phyloP scores from a whole-genome alignment of 148 eudicot genomes.

The Chenopodium formosanum region DNA sequence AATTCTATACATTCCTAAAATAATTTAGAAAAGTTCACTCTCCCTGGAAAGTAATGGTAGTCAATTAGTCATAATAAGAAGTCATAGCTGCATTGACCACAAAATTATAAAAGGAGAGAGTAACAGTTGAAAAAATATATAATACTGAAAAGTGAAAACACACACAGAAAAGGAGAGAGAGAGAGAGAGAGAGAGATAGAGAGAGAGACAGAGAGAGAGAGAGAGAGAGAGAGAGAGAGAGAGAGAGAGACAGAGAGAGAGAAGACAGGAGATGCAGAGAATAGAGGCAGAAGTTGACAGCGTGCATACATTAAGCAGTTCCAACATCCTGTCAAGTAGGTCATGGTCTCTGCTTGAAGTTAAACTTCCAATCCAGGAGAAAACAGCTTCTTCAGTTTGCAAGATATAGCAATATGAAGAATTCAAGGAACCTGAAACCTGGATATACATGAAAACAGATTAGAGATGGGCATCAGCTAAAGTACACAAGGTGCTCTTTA shows the following conservation, averaged over 20 bases:
- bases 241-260: background rate
- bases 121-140: too few species aligned
- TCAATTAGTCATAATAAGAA: too few species aligned
- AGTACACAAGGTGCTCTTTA: background rate
- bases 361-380: slow-evolving; percentile 52
- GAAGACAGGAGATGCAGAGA: background rate
- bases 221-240: background rate
- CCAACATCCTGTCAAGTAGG: slow-evolving; percentile 12
- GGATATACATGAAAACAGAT: background rate
- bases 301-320: slow-evolving; percentile 1
- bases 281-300: background rate
- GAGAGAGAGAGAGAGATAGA: background rate
- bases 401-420: slow-evolving; percentile 57
- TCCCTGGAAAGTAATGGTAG: background rate
- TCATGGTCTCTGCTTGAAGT: slow-evolving; percentile 46
- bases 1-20: background rate
- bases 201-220: background rate
- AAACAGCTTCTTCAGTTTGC: slow-evolving; percentile 42
- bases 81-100: too few species aligned
- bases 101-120: too few species aligned
- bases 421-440: slow-evolving; percentile 55
- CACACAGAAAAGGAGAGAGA: background rate
- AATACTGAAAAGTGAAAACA: background rate
- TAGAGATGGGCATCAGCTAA: background rate
- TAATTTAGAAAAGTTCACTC: background rate